These are phyloP conservation scores for Entomortierella chlamydospora DNA, from an alignment of 192 early-diverging fungal genomes.

Conservation along the genomic window DNA sequence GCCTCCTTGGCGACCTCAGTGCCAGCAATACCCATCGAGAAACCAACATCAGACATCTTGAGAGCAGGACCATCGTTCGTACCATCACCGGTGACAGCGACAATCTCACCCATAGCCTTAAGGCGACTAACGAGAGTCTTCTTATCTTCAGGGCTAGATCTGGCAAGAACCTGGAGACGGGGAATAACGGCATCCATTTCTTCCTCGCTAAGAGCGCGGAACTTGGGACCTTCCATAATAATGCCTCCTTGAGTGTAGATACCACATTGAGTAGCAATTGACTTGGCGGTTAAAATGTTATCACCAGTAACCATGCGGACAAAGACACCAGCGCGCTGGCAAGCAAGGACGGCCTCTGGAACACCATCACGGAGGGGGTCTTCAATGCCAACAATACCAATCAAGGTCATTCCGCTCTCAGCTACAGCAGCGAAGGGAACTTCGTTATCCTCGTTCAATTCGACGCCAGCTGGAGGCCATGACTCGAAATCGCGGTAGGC, in stretches of 20 bases:
- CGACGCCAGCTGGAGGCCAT: constrained; percentile 58
- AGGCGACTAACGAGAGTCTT: constrained; percentile 92
- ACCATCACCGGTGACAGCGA: constrained; percentile 98
- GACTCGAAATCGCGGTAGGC: constrained; percentile 85
- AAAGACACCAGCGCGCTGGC: constrained; percentile 91
- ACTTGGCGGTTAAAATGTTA: constrained; percentile 89
- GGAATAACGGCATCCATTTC: constrained; percentile 94
- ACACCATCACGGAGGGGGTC: constrained; percentile 97
- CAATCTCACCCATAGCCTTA: constrained; percentile 91
- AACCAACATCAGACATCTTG: constrained; percentile 94
- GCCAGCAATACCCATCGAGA: constrained; percentile 98
- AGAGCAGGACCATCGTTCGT: constrained; percentile 97
- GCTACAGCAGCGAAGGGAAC: constrained; percentile 63
- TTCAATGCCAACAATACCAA: constrained; percentile 94
- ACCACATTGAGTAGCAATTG: constrained; percentile 93
- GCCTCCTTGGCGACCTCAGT: constrained; percentile 99
- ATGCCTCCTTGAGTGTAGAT: constrained; percentile 90
- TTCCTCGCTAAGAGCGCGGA: constrained; percentile 80
- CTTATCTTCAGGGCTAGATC: constrained; percentile 94
- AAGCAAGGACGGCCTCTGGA: constrained; percentile 85
- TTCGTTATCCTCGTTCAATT: constrained; percentile 63
- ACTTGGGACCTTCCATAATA: constrained; percentile 94
- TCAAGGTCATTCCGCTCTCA: constrained; percentile 71
- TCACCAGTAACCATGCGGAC: constrained; percentile 99
- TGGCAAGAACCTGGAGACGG: constrained; percentile 92